These are phyloP conservation scores for Naganishia antarctica DNA, from an alignment of 768 basidiomycete species.

Conservation along the genomic window DNA sequence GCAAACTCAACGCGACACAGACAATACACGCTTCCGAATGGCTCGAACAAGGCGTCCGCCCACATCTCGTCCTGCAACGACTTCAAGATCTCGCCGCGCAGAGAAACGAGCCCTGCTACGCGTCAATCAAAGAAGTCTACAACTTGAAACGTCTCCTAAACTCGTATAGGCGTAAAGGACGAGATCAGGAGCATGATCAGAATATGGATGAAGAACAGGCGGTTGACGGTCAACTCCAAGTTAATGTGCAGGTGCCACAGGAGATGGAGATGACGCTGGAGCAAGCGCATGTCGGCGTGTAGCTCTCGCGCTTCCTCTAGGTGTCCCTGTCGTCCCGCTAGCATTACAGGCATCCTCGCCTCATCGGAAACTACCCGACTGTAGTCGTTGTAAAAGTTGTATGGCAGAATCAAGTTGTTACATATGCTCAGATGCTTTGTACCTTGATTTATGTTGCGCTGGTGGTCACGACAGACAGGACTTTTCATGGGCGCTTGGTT, in stretches of 20 bases:
- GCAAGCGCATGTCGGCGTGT: conserved; percentile 7
- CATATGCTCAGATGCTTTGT: no score
- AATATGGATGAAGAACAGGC: conserved; percentile 6
- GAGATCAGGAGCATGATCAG: neutral
- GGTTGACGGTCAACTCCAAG: neutral
- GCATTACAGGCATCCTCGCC: neutral
- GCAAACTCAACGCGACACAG: conserved; percentile 17
- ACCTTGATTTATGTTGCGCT: neutral
- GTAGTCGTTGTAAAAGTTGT: no score
- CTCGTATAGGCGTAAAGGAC: conserved; percentile 9
- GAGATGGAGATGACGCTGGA: conserved; percentile 17
- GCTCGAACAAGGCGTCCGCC: conserved; percentile 17
- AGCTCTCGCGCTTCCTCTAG: neutral
- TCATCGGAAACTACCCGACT: no score
- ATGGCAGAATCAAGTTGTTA: no score
- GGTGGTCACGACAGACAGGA: no score
- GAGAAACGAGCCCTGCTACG: conserved; percentile 6
- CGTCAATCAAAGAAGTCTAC: conserved; percentile 7
- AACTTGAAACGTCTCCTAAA: conserved; percentile 12
- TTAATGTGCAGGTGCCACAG: neutral
- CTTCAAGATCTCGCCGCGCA: conserved; percentile 5
- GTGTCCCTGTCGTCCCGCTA: neutral
- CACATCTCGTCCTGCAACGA: conserved; percentile 13
- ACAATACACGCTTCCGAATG: conserved; percentile 17
- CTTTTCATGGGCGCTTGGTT: no score